These are phyloP conservation scores for Pseudevernia furfuracea DNA, from an alignment of 495 filamentous ascomycete genomes.

Conservation along the genomic window DNA sequence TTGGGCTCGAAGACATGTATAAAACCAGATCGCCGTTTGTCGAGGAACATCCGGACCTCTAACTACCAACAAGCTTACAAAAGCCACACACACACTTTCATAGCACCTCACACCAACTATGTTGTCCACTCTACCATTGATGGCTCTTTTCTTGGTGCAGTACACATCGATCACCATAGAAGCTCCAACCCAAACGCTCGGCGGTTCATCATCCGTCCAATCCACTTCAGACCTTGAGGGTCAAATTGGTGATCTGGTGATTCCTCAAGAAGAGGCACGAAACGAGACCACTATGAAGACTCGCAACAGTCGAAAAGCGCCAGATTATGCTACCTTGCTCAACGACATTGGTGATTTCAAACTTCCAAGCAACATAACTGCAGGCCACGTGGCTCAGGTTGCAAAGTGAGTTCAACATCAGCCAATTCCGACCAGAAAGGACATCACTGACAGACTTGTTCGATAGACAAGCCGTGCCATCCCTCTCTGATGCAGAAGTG, in stretches of 20 bases:
- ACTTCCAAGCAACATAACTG: conserved; percentile 7
- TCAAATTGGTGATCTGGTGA: conserved; percentile 1
- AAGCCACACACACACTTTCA: background rate
- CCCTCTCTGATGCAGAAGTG: background rate
- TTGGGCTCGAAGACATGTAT: background rate
- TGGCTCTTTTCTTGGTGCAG: background rate
- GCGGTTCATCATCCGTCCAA: background rate
- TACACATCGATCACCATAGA: background rate
- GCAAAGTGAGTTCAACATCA: background rate
- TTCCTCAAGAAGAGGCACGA: background rate
- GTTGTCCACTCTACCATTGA: conserved; percentile 4
- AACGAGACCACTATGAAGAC: background rate
- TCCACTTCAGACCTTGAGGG: background rate
- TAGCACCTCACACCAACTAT: background rate
- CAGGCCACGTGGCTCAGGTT: background rate
- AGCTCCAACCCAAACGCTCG: background rate
- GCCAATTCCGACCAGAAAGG: background rate
- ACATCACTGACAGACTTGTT: background rate
- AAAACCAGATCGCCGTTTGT: background rate
- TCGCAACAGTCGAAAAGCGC: background rate
- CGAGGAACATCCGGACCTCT: background rate
- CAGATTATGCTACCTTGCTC: background rate
- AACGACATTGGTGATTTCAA: conserved; percentile 2
- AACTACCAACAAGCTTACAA: background rate
- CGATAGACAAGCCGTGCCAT: conserved; percentile 5